Conservation (phyloP, 139 green algal species). For the Spirogloea muscicola region DNA sequence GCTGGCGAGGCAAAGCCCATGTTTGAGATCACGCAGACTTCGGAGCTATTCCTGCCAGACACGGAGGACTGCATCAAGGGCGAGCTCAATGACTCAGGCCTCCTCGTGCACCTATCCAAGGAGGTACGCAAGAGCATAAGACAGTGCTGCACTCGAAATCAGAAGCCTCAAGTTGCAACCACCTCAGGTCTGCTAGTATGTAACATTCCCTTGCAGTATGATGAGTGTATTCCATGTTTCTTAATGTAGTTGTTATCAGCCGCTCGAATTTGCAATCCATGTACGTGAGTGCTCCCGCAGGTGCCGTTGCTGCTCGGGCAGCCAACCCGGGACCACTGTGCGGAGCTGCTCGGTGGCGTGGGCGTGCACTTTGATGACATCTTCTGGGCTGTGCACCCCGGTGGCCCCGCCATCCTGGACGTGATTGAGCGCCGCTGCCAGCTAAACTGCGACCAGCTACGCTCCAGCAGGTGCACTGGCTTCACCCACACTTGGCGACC, state of each 20-base stretch:
- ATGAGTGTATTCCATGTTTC: no score
- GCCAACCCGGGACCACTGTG: neutral
- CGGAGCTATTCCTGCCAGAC: conserved; percentile 9
- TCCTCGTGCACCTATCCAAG: neutral
- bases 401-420: conserved; percentile 1
- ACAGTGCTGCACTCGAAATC: no score
- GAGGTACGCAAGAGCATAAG: no score
- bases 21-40: neutral
- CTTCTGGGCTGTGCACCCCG: conserved; percentile 8
- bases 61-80: neutral
- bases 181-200: no score
- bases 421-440: neutral
- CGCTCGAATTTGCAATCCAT: no score
- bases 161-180: no score
- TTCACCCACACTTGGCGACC: no score
- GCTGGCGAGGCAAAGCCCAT: neutral
- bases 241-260: no score
- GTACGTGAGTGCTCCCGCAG: no score
- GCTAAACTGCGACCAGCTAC: neutral
- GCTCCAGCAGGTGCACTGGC: conserved; percentile 4
- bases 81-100: neutral
- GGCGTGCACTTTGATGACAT: neutral
- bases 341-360: neutral
- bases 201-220: no score
- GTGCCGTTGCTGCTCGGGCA: conserved; percentile 9